A percentile compares a stretch with the other conserved stretches of the same genome.
Evolutionary conservation across 2,329 filamentous ascomycete species (phyloP).

Genomic region (Aspergillus quadrilineatus): DNA sequence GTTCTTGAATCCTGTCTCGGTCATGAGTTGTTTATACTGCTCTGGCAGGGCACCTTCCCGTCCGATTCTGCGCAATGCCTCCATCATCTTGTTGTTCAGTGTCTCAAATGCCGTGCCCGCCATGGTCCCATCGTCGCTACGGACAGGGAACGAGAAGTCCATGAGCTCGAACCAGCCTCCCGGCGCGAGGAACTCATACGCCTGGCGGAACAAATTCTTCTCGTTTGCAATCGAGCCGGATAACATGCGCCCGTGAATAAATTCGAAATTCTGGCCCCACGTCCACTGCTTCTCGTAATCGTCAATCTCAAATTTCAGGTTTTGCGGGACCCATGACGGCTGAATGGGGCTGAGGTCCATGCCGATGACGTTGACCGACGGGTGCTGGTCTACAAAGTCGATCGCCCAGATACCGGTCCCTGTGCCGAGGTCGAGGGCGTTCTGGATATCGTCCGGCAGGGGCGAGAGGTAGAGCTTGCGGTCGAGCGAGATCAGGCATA

Average conservation of each 20-base stretch:
- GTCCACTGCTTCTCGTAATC: constrained; percentile 30
- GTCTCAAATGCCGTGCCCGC: constrained; percentile 15
- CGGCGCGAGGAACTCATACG: constrained; percentile 27
- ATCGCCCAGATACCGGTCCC: constrained; percentile 16
- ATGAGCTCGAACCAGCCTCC: constrained; percentile 32
- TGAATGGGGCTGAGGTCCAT: constrained; percentile 53
- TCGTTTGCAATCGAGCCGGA: constrained; percentile 17
- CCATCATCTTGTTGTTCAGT: constrained; percentile 12
- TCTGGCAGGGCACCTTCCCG: constrained; percentile 21
- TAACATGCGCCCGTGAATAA: constrained; percentile 29
- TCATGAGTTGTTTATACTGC: constrained; percentile 17
- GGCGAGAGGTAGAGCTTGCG: constrained; percentile 27
- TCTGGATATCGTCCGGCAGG: constrained; percentile 20
- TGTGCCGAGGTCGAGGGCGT: constrained; percentile 41
- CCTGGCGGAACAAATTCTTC: constrained; percentile 10
- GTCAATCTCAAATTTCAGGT: constrained; percentile 31
- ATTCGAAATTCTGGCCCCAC: constrained; percentile 28
- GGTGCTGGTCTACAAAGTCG: constrained; percentile 35
- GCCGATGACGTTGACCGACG: constrained; percentile 45
- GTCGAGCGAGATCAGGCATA: constrained; percentile 21
- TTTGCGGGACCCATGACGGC: constrained; percentile 39
- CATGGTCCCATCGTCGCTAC: constrained; percentile 29
- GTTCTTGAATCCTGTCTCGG: constrained; percentile 27
- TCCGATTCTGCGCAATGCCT: constrained; percentile 12
- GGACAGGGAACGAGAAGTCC: constrained; percentile 21